Evolutionary conservation across 2,329 filamentous ascomycete genomes (phyloP), one percentile per base, ranked within the genome.

Genomic region (Trichoderma atrobrunneum): DNA sequence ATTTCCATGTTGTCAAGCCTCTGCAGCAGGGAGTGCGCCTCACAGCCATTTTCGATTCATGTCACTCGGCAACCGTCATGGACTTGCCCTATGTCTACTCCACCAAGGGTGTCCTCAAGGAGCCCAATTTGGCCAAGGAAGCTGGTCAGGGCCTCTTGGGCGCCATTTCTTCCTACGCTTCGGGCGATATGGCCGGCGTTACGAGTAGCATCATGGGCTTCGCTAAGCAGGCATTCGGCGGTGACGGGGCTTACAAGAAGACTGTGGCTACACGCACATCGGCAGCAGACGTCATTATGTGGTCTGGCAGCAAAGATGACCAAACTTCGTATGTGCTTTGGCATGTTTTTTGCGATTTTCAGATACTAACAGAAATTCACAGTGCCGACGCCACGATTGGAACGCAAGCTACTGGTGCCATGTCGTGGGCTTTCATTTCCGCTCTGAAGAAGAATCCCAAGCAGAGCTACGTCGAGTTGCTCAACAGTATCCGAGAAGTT

Each of bases 341-440:
- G 2, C 7, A 18, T 62, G 43, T 67, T 70, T 21, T 32, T 36
- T 56, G 39, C 30, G 48, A 24, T 60, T 54, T 24, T 7, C 5
- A 2, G 30, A n/a, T 70, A 65, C 77, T 80, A 67, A 80, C 76
- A 63, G 18, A 21, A 62, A 65, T 65, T 64, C 70, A 70, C 76
- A 97, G 94, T 72, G 93, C 94, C 83, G 96, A 99, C 81, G 95
- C 96, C 14, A 93, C 90, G 32, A 98, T 98, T 76, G 89, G 88
- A 57, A 90, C 93, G 71, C 88, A 98, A 83, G 95, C 96, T 39
- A 99, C 96, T 0, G 96, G 96, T 70, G 96, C 96, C 81, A 98
- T 99, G 96, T 97, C 94, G 4, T 98, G 93, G 90, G 96, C 96
- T 2, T 99, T 99, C 81, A 96, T 99, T 81, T 90, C 88, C 1